Evolutionary conservation across 1,139 yeast genomes (phyloP).

Genomic region (Nakaseomyces nivariensis): DNA sequence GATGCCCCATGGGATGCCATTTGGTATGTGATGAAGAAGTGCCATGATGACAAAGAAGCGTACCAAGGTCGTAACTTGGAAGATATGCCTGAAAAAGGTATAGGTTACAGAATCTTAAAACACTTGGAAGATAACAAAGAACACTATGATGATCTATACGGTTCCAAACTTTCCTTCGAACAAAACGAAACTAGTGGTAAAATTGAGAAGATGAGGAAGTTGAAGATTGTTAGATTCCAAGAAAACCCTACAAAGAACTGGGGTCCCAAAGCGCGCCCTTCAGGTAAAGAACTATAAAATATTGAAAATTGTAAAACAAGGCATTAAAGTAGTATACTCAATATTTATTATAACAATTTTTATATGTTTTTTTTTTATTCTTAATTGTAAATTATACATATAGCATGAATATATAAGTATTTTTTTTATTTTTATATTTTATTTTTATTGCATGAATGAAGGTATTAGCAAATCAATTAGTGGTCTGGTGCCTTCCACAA

Average conservation of each 20-base stretch:
- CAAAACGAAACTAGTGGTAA: constrained; percentile 47
- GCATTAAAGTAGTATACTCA: neutral
- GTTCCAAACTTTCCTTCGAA: constrained; percentile 36
- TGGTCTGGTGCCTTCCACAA: constrained; percentile 4
- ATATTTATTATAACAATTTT: too few relatives aligned
- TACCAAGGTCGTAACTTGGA: neutral
- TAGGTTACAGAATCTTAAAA: constrained; percentile 44
- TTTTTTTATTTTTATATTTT: too few relatives aligned
- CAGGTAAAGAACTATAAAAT: neutral
- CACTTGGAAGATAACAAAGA: neutral
- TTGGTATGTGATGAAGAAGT: constrained; percentile 55
- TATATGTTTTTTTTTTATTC: too few relatives aligned
- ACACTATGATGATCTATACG: constrained; percentile 6
- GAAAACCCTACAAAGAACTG: constrained; percentile 88
- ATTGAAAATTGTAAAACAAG: too few relatives aligned
- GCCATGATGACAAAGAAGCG: constrained; percentile 43
- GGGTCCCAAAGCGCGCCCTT: constrained; percentile 88
- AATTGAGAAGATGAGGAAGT: constrained; percentile 52
- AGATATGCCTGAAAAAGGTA: constrained; percentile 2
- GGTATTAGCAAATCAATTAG: neutral
- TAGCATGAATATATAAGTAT: neutral
- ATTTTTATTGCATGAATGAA: too few relatives aligned
- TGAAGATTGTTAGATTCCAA: constrained; percentile 79
- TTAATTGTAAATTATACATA: neutral
- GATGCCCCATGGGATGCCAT: constrained; percentile 76